phyloP scores from a whole-genome alignment of 805 yeast genomes.

The Candida hungchunana region DNA sequence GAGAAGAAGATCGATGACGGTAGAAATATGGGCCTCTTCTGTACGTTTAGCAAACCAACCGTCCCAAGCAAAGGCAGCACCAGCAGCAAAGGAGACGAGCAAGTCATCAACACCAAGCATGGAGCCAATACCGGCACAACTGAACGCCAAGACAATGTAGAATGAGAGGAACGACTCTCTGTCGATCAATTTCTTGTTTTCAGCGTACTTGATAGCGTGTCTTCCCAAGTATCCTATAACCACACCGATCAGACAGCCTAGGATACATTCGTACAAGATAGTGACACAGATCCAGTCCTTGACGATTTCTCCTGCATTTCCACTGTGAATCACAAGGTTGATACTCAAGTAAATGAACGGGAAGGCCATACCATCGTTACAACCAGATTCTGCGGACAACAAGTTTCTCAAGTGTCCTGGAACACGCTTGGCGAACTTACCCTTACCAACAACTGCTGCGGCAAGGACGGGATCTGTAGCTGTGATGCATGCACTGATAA shows the following conservation, averaged over 20 bases:
- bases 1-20: conserved; percentile 79
- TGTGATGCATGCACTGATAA: conserved; percentile 83
- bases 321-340: conserved; percentile 60
- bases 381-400: conserved; percentile 80
- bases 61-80: conserved; percentile 92
- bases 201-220: conserved; percentile 71
- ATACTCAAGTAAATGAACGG: conserved; percentile 78
- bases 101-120: conserved; percentile 86
- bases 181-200: conserved; percentile 64
- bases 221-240: conserved; percentile 68
- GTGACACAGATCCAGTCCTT: conserved; percentile 79
- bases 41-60: conserved; percentile 83
- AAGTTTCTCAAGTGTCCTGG: conserved; percentile 89
- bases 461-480: conserved; percentile 96
- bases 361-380: conserved; percentile 95
- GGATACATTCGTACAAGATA: conserved; percentile 72
- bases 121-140: conserved; percentile 87
- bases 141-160: conserved; percentile 74
- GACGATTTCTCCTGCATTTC: conserved; percentile 62
- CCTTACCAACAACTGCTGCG: conserved; percentile 93
- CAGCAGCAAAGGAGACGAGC: conserved; percentile 86
- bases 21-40: conserved; percentile 81
- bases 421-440: conserved; percentile 84
- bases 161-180: conserved; percentile 85
- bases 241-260: conserved; percentile 74